Evolutionary conservation across 495 filamentous ascomycete species (phyloP), one percentile per base, ranked within the genome.

Genomic region (Podospora sp.): DNA sequence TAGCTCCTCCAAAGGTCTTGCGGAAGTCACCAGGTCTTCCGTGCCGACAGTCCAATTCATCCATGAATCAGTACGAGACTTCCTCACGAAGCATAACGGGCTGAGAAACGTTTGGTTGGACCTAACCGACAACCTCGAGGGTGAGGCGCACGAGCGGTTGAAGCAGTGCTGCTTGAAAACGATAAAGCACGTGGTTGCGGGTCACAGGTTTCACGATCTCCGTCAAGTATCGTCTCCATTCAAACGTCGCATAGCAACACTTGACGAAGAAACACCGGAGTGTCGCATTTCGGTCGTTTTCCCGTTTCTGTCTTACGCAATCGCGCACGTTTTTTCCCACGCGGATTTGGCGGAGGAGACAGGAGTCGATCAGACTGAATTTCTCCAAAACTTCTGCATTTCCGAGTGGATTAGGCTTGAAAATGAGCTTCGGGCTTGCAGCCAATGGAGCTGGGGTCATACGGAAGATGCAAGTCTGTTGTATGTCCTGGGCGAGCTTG

Each of bases 51-150:
- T 79, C 18, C 77, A 79, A 50, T 80, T 80, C 65, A 80, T 80
- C 53, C 78, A 81, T 52, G 75, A 79, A 60, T 79, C 79, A 2
- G 76, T 80, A 6, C 58, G 72, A 55, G 78, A 80, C 62, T 79
- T 73, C 62, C 68, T 65, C 18, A 29, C 69, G 3, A 65, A 60
- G 53, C 65, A 70, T 11, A 60, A 49, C 25, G 81, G 81, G 0
- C 25, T 83, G 5, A 27, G 65, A 18, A 68, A 76, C 20, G 14
- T 84, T 9, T 82, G 73, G 77, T 73, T 74, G 25, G 73, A 76
- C 0, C 50, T 80, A 60, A 69, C 62, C 22, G 21, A 26, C 0
- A 68, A 75, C 36, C 73, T 69, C 6, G 46, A 72, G 50, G 56
- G 62, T 12, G 20, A 12, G 27, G 74, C 74, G 65, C 79, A 83